Conservation (phyloP, 164 flowering plant genomes). For the Piper betle region DNA sequence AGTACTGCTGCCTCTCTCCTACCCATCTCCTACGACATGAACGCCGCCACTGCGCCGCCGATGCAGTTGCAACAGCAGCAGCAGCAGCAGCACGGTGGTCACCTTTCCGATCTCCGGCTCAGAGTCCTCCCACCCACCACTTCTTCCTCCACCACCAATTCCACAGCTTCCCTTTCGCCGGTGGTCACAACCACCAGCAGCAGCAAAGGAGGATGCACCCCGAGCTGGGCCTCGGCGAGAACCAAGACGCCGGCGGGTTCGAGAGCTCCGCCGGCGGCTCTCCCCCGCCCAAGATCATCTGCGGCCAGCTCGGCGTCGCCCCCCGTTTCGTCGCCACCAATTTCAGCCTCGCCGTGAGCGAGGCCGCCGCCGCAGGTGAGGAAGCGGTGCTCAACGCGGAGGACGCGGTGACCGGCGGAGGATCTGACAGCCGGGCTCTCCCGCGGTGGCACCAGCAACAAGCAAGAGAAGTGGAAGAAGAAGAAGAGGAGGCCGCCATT, state of each 20-base stretch:
- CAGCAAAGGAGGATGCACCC: constrained; percentile 9
- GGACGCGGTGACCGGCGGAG: constrained; percentile 3
- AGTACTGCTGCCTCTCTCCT: constrained; percentile 12
- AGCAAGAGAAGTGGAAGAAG: constrained; percentile 1
- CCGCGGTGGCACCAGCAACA: constrained; percentile 13
- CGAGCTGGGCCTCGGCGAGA: constrained; percentile 2
- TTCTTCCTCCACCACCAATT: constrained; percentile 15
- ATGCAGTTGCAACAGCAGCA: constrained; percentile 3
- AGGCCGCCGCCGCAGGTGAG: constrained; percentile 6
- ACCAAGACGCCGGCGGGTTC: not conserved
- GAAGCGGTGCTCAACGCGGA: constrained; percentile 5
- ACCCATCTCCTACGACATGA: constrained; percentile 7
- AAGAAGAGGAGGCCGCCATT: constrained; percentile 13
- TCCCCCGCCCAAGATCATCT: not conserved
- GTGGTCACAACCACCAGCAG: constrained; percentile 4
- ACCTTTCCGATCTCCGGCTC: constrained; percentile 1
- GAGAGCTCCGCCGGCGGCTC: constrained; percentile 1
- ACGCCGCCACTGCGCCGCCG: not conserved
- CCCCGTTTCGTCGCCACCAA: constrained; percentile 8
- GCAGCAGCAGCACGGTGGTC: constrained; percentile 3
- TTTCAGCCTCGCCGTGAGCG: constrained; percentile 11
- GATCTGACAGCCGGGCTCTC: constrained; percentile 6
- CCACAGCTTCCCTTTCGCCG: constrained; percentile 3
- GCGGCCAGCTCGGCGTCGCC: not conserved
- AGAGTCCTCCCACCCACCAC: constrained; percentile 15